Percentiles rank a stretch among this genome's conserved stretches.
Conservation (phyloP, 2,329 filamentous ascomycete genomes). For the Hymenoscyphus infarciens region DNA sequence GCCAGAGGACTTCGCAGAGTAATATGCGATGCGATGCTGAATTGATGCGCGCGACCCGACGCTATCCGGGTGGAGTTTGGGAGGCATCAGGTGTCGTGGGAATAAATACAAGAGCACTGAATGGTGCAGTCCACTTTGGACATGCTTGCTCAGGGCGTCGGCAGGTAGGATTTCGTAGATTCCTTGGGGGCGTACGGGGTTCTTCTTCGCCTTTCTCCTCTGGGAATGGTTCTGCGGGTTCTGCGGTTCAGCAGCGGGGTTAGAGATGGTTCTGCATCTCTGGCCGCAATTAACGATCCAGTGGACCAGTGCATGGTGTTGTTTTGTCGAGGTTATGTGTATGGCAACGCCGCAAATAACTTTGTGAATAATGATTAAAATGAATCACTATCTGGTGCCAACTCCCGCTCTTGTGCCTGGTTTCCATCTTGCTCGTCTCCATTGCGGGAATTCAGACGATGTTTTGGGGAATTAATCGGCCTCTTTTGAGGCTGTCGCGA, state of each 20-base stretch:
- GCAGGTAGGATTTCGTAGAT: background rate
- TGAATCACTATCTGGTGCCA: background rate
- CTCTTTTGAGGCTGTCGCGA: too few species aligned
- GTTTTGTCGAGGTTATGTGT: background rate
- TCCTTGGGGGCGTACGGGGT: background rate
- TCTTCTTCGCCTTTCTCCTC: background rate
- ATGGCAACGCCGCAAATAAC: background rate
- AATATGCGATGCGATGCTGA: background rate
- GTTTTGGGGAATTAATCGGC: too few species aligned
- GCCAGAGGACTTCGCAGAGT: background rate
- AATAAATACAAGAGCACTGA: background rate
- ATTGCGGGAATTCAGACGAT: too few species aligned
- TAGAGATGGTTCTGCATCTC: background rate
- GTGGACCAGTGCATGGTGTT: background rate
- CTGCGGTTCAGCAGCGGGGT: background rate
- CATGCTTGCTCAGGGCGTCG: background rate
- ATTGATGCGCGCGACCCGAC: background rate
- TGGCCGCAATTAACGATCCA: background rate
- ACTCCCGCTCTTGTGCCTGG: background rate
- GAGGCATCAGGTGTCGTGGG: background rate
- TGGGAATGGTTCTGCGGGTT: background rate
- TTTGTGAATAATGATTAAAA: slow-evolving; percentile 1
- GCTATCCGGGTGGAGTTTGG: slow-evolving; percentile 2
- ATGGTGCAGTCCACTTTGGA: too few species aligned
- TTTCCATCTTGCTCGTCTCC: background rate